Evolutionary conservation across 2,329 filamentous ascomycete species (phyloP), one percentile per base, ranked within the genome.

Genomic region (Kalaharituber pfeilii): DNA sequence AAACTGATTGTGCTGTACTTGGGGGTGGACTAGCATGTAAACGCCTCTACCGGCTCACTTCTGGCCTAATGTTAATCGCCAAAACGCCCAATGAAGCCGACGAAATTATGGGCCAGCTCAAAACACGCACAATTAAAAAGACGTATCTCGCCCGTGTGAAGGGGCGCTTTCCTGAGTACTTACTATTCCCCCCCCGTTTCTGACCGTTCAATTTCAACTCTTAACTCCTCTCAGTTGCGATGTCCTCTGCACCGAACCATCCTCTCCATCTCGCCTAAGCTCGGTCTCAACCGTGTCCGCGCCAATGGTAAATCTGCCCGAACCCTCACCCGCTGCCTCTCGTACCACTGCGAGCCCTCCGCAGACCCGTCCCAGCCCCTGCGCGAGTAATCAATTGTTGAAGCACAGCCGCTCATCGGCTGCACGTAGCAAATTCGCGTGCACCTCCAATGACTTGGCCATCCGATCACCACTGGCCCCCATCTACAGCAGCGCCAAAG

Each of bases 401-500:
- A 91, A 62, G 96, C 91, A 67, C 76, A 94, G 55, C 91, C 91
- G 0, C 78, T 96, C 26, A 98, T 91, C 0, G 91, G 91, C 0
- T 79, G 91, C 51, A 98, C 91, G 11, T 91, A 98, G 65, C 91
- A 98, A 67, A 77, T 98, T 50, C 80, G 91, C 29, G 91, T 98
- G 18, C 91, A 98, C 65, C 75, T 98, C 15, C 91, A 98, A 66
- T 94, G 86, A 67, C 73, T 98, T 2, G 91, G 91, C 1, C 84
- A 96, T 66, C 91, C 91, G 1, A 96, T 98, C 62, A 81, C 86
- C 60, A 98, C 98, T 67, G 91, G 98, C 66, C 91, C 91, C 91
- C 6, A 96, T 98, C 63, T 98, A 98, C 68, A 87, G 86, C 63
- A 98, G 98, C 66, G 81, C 86, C 65, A 80, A 81, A 55, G 91